Evolutionary conservation across 345 rosid genomes (phyloP), one percentile per base, ranked within the genome.

Genomic region (Diplotaxis tenuifolia): DNA sequence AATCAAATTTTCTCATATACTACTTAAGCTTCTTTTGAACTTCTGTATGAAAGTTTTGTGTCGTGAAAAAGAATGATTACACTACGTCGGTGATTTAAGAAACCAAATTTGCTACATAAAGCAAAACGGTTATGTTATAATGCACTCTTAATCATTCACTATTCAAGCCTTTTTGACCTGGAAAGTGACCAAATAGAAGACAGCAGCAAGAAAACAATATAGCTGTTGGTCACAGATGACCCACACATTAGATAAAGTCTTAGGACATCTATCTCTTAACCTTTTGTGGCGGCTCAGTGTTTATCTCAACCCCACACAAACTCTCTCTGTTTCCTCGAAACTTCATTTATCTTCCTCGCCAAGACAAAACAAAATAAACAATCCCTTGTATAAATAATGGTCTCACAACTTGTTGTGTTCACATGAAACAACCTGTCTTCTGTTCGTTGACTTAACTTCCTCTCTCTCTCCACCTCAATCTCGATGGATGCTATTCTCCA

Each of bases 401-500:
- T 38, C 15, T 38, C 47, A 11, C 50, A 14, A 42, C 18, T 42
- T 42, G 15, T 3, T 73, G 56, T 74, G 78, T 74, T 40, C 77
- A 74, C 72, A 67, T 59, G 67, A 67, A 65, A 16, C 72, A 38
- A 67, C 22, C 19, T 28, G n/a, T 65, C 62, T 6, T 55, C 72
- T 27, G 7, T 74, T 47, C 4, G 12, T 68, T 68, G 78, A 68
- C 78, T 75, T 3, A 32, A 60, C 1, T 10, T 58, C 38, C 63
- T 57, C 21, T 28, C 23, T 7, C 32, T 25, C 36, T 27, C 11
- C 5, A 20, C 40, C 31, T 40, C 54, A 36, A 32, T 34, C 69
- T 52, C 53, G 29, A 76, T 76, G 79, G 79, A 76, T 76, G 75
- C 79, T 76, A 5, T 76, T 38, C 38, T 69, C 9, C 79, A 63